A percentile compares a stretch with the other conserved stretches of the same genome.
phyloP scores from a whole-genome alignment of 2,329 filamentous ascomycete species.

The Stemphylium vesicarium region DNA sequence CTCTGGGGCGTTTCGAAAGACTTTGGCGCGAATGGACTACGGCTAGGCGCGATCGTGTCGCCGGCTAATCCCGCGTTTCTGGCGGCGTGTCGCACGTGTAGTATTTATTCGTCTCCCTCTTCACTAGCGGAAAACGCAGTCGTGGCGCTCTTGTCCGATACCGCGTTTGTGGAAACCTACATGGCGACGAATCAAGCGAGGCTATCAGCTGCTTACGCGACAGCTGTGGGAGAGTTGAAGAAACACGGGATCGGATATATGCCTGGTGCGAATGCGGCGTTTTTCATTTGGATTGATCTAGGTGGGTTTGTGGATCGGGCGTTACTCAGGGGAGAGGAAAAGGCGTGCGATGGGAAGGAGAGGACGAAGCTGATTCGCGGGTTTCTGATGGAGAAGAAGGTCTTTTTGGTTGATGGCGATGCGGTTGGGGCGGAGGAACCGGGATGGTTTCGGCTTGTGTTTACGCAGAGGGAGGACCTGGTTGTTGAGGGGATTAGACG shows the following conservation, averaged over 20 bases:
- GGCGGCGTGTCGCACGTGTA: not conserved
- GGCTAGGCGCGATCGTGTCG: not conserved
- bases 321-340: too few species aligned
- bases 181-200: not conserved
- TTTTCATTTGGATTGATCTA: not conserved
- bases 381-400: too few species aligned
- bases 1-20: not conserved
- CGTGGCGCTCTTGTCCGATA: not conserved
- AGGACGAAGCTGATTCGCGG: too few species aligned
- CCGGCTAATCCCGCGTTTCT: not conserved
- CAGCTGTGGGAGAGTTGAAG: not conserved
- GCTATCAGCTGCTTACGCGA: not conserved
- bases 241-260: not conserved
- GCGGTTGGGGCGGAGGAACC: too few species aligned
- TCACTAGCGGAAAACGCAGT: not conserved
- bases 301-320: not conserved
- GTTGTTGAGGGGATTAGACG: too few species aligned
- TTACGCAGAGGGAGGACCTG: too few species aligned
- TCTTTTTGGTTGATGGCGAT: too few species aligned
- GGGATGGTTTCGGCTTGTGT: too few species aligned
- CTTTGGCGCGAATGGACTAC: not conserved
- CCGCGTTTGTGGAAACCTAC: not conserved
- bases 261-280: not conserved
- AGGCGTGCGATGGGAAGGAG: too few species aligned
- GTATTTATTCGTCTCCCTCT: not conserved